Evolutionary conservation across 2,329 filamentous ascomycete species (phyloP).

Genomic region (Sporothrix schenckii): DNA sequence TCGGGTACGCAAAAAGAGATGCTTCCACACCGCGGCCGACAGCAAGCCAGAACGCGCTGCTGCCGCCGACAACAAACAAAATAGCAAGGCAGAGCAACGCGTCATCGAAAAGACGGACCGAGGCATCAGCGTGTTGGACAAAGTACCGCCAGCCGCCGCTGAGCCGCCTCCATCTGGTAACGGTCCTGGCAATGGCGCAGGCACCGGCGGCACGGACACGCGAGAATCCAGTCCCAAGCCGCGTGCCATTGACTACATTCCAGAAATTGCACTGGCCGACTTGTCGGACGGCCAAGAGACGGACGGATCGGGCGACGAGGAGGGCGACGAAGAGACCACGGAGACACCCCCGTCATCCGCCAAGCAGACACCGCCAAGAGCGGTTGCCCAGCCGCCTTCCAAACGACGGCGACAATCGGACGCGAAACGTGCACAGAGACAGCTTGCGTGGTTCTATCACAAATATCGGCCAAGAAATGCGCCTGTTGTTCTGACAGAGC

Average conservation of each 20-base stretch:
- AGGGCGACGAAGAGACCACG: not conserved
- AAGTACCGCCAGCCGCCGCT: not conserved
- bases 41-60: not conserved
- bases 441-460: conserved; percentile 11
- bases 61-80: not conserved
- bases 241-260: conserved; percentile 22
- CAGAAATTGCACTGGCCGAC: conserved; percentile 13
- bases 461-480: conserved; percentile 21
- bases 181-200: not conserved
- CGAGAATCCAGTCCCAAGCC: conserved; percentile 22
- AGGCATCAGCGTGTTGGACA: not conserved
- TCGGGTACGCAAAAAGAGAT: conserved; percentile 24
- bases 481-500: not conserved
- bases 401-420: conserved; percentile 6
- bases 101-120: not conserved
- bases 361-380: not conserved
- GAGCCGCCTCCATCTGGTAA: not conserved
- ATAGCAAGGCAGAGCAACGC: not conserved
- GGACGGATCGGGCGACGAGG: not conserved
- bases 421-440: not conserved
- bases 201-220: not conserved
- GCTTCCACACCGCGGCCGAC: conserved; percentile 15
- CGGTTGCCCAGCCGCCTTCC: not conserved
- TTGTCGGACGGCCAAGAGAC: conserved; percentile 21
- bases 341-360: not conserved